Evolutionary conservation across 148 eudicot species (phyloP), one percentile per base, ranked within the genome.

Genomic region (Persicaria tinctoria): DNA sequence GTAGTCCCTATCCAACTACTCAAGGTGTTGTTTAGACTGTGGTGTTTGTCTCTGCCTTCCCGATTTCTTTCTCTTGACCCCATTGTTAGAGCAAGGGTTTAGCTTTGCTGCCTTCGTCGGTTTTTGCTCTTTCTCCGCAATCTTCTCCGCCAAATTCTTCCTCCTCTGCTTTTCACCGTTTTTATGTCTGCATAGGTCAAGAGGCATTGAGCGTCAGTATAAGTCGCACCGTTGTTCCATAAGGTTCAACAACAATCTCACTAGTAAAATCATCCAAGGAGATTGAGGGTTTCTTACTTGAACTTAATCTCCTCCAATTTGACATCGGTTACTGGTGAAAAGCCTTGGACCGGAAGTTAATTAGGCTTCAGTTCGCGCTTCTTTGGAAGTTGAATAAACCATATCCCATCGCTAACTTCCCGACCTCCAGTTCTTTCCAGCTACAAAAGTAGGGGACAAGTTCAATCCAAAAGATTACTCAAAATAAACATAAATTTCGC

Each of bases 351-450:
- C 69, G 93, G 87, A 72, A 91, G 89, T 49, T 90, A 80, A 76
- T 86, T 70, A 76, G 79, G 77, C 85, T 89, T 91, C 59, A 93
- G 87, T 77, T 94, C 97, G 6, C 92, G 76, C 86, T 91, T 80
- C 5, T 84, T 80, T 68, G 98, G 97, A 59, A 90, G 86, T 80
- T 87, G 89, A 94, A 76, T 74, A 94, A 78, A 59, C 98, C 98
- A 83, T 64, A 90, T 38, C 97, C 96, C 97, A 90, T 94, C 6
- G 92, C 98, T 81, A 94, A 81, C 78, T 89, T 94, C 76, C 98
- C 98, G 44, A 88, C 80, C 78, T 90, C 93, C 75, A 94, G 96
- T 70, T 82, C 92, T 83, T 91, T 90, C 93, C 91, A 94, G 68
- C 96, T 84, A 60, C 18, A 72, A 20, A 63, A 5, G 27, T 4